Base-by-base conservation (phyloP, 805 yeast genomes). In the Komagataella pastoris region DNA sequence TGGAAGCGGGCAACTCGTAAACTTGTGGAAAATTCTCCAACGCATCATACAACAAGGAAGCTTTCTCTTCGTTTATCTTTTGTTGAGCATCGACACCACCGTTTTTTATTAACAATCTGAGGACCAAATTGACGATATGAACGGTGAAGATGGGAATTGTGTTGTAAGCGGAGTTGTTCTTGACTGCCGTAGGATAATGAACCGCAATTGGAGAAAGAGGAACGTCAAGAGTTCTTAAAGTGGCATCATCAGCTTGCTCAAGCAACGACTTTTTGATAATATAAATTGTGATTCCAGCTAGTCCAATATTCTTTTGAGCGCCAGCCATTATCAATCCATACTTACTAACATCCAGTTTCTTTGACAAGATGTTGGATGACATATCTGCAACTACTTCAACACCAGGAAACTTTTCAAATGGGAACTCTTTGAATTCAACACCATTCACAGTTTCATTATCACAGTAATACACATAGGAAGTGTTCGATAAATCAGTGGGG, bases 381-480 rank as follows among this genome's bases (percentile, higher is more conserved):
- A 91, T 81, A 65, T 93, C 99, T 24, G 96, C 91, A 14, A 89
- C 97, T 54, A 91, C 68, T 65, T 87, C 95, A 47, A 85, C 82
- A 21, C 79, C 81, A 47, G 70, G 83, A 67, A 79, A 85, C 55
- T 74, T 80, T 56, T 69, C 76, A 51, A 67, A 71, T 24, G 83
- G 83, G 51, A 68, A 67, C 43, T 59, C 63, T 36, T 57, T 59
- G 71, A 86, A 88, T 68, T 93, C 99, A 52, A 84, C 87, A 55
- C 99, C 99, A 65, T 88, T 80, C 44, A 93, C 98, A 10, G 99
- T 93, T 71, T 93, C 99, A 67, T 93, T 93, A 68, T 93, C 99
- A 71, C 98, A 90, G 61, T 83, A 78, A 67, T 88, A 93, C 52
- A 91, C 79, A 64, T 82, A 93, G 2, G 97, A 88, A 23, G 89